A percentile compares a stretch with the other conserved stretches of the same genome.
Conservation (phyloP, 169 alveolate species). For the Eimeria brunetti region DNA sequence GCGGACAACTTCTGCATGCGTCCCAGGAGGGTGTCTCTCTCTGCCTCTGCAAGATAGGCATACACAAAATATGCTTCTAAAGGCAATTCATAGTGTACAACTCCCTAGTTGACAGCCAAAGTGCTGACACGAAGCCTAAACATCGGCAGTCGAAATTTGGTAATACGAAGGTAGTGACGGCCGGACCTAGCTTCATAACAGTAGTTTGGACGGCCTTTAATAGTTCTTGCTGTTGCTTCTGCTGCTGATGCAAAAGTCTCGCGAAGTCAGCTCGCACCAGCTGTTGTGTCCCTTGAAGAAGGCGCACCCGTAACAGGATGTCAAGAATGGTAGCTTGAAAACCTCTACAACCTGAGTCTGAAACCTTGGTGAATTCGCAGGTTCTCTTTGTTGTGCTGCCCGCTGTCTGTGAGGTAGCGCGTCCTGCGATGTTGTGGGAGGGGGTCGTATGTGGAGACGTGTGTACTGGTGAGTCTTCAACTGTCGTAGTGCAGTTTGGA, state of each 20-base stretch:
- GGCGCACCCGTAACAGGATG: constrained; percentile 31
- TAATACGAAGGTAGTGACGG: not conserved
- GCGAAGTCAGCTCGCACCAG: constrained; percentile 49
- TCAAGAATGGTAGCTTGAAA: not conserved
- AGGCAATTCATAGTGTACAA: not conserved
- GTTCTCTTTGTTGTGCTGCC: not conserved
- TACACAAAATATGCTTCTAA: not conserved
- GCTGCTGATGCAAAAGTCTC: constrained; percentile 35
- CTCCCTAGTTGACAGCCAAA: not conserved
- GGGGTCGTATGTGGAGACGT: not conserved
- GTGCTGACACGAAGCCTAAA: not conserved
- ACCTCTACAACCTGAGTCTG: not conserved
- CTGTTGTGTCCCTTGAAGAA: constrained; percentile 39
- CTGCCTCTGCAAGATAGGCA: constrained; percentile 39
- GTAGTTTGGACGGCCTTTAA: constrained; percentile 22
- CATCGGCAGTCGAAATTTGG: not conserved
- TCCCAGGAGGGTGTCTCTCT: constrained; percentile 29
- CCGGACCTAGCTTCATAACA: constrained; percentile 29
- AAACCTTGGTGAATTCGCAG: not conserved
- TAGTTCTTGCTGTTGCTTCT: constrained; percentile 35
- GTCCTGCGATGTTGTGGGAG: not conserved
- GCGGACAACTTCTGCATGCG: constrained; percentile 52
- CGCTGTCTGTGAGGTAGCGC: not conserved
- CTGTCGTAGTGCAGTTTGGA: not conserved
- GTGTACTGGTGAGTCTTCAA: constrained; percentile 22